Base-by-base conservation (phyloP, 164 flowering plant species). In the Tetrastigma voinierianum region DNA sequence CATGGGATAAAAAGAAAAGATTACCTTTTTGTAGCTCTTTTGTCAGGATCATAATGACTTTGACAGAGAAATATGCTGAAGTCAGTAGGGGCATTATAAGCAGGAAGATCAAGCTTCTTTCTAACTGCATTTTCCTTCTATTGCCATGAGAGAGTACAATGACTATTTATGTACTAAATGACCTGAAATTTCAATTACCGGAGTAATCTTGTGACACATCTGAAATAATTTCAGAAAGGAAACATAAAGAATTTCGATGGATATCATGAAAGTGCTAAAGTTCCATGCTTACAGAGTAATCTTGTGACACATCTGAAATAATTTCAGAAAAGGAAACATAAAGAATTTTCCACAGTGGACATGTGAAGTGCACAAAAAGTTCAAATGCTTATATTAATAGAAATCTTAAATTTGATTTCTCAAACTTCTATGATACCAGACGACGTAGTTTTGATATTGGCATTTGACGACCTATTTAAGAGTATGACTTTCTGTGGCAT, bases 21-120 rank as follows among this genome's bases (percentile, higher is more conserved):
- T n/a, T n/a, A n/a, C n/a, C n/a, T n/a, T 46, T 64, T n/a, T n/a
- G n/a, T 48, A 20, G 97, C 66, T 61, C 97, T 95, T 32, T n/a
- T 83, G 89, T 14, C 68, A 66, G 95, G 87, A 74, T 95, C 97
- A 80, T 90, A 95, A 11, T 82, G 32, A 64, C 71, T 82, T 64
- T 92, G 93, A 72, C 99, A 92, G 64, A 83, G 89, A 85, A 95
- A 95, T 3, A 88, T 72, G n/a, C 66, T 95, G 96, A 74, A 87
- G 51, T 83, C 73, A 7, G 68, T 79, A 72, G 84, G n/a, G 51
- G 60, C 71, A 67, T 75, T 72, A 45, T 61, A 51, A 20, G 78
- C 63, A 51, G 87, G 85, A 71, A 95, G 74, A 60, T 88, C 90
- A 67, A 79, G 68, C 83, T n/a, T n/a, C 82, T 77, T 88, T 74